Conservation (phyloP, 176 grass and related monocot genomes). For the Aegilops bicornis region DNA sequence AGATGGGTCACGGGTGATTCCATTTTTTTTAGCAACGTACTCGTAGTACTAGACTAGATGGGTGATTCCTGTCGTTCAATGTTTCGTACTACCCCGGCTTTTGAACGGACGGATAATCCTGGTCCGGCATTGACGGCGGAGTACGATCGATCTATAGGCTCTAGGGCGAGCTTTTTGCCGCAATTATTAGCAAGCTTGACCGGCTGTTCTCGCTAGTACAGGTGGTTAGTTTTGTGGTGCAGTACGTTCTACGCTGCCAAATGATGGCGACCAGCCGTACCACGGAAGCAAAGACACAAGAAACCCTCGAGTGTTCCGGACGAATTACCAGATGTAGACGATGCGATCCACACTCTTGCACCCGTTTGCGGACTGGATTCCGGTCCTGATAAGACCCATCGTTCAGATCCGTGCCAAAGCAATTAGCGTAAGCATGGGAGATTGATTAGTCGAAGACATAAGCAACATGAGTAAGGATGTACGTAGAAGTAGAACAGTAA, state of each 20-base stretch:
- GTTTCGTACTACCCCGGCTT: not conserved
- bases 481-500: not conserved
- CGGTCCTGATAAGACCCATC: not conserved
- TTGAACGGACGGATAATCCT: not conserved
- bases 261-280: not conserved
- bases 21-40: too few relatives aligned
- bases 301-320: not conserved
- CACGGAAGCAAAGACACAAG: not conserved
- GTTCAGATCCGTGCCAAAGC: not conserved
- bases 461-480: too few relatives aligned
- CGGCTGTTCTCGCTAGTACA: not conserved
- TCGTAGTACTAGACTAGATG: too few relatives aligned
- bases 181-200: slow-evolving; percentile 45
- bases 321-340: not conserved
- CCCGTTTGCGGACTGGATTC: not conserved
- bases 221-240: not conserved
- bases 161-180: not conserved
- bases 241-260: not conserved
- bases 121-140: not conserved
- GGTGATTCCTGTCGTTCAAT: not conserved
- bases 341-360: not conserved
- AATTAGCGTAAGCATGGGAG: not conserved
- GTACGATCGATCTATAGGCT: not conserved
- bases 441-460: too few relatives aligned
- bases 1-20: not conserved